Conservation (phyloP, 495 filamentous ascomycete genomes). For the Letharia lupina region DNA sequence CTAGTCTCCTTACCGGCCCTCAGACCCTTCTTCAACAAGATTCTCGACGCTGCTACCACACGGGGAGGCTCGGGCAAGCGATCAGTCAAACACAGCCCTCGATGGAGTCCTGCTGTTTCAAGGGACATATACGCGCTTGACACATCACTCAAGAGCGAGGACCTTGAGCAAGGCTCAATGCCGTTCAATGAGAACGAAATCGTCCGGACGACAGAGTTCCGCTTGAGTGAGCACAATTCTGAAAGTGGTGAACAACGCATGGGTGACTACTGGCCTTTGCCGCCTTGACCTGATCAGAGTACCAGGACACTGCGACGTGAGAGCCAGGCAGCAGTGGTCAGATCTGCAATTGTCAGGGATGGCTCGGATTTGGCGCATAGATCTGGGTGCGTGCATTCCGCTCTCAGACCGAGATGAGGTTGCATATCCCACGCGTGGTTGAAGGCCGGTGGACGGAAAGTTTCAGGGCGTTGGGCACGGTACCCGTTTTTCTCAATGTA, state of each 20-base stretch:
- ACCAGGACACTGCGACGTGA: not conserved
- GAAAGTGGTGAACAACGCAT: constrained; percentile 7
- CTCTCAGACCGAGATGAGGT: not conserved
- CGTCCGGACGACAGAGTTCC: constrained; percentile 11
- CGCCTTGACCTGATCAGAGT: not conserved
- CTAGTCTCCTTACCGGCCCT: constrained; percentile 25
- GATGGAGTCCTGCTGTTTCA: constrained; percentile 6
- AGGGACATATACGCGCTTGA: constrained; percentile 3
- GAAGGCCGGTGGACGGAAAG: not conserved
- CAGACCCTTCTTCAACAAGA: constrained; percentile 19
- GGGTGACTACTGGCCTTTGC: constrained; percentile 17
- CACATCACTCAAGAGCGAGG: constrained; percentile 5
- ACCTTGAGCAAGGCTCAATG: not conserved
- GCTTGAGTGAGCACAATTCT: constrained; percentile 13
- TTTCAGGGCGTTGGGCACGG: not conserved
- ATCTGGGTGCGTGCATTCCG: not conserved
- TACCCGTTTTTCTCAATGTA: not conserved
- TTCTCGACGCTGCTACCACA: not conserved
- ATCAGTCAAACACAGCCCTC: constrained; percentile 6
- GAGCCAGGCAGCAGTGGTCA: not conserved
- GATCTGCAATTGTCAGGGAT: not conserved
- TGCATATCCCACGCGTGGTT: not conserved
- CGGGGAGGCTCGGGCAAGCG: not conserved
- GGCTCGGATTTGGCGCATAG: not conserved
- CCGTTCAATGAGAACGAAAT: constrained; percentile 7